Evolutionary conservation across 805 yeast genomes (phyloP), one percentile per base, ranked within the genome.

Genomic region (Grigorovia yakushimaensis): DNA sequence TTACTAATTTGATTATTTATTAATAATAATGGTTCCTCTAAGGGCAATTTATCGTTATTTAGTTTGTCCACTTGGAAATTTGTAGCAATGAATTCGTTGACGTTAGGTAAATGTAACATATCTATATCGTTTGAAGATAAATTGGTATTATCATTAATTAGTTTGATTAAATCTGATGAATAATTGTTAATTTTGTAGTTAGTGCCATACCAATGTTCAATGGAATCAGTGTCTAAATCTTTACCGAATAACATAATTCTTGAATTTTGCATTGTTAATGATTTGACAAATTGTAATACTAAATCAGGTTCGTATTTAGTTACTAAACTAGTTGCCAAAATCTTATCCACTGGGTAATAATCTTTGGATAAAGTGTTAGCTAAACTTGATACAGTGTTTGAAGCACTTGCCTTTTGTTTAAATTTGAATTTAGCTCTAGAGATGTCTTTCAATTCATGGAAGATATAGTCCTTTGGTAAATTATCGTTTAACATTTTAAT

Each of bases 131-230:
- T 17, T 13, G 11, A 7, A 11, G 37, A 15, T 33, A 33, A 33
- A 52, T 62, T 61, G 45, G 50, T 47, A 46, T 66, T 62, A 48
- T 51, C 52, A 41, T 61, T 51, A 42, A 79, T 59, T 38, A 53
- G 57, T 9, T 60, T 43, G 6, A 69, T 15, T 3, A 82, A 61
- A 0, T 66, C 67, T 0, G 52, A 41, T 2, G 78, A 68, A 20
- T 86, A 57, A 15, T 70, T 67, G 10, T 66, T 70, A 40, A 74
- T 62, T 2, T 75, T 66, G 61, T 88, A 86, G 54, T 84, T 84
- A 0, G 97, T 88, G 3, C 95, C 96, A 60, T 93, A 91, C 96
- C 96, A 91, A 58, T 78, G 73, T 62, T 91, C 98, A 19, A 59
- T 70, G 15, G 66, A 52, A 47, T 74, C 74, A 3, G 79, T 73